Evolutionary conservation across 306 rosid genomes (phyloP), one percentile per base, ranked within the genome.

Genomic region (Sicyos baderoa): DNA sequence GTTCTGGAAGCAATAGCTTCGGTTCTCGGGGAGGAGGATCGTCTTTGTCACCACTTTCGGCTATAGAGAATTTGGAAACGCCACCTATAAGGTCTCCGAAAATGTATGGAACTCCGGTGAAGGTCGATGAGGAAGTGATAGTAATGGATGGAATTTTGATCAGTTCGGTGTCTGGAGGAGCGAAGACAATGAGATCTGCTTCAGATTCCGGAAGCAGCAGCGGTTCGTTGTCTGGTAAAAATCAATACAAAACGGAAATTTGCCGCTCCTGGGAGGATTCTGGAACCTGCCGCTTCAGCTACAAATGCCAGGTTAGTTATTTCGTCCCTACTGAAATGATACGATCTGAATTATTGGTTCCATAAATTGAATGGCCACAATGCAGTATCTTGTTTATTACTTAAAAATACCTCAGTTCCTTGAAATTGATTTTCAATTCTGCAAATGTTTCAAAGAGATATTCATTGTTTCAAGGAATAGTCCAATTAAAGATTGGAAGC

Each of bases 111-210:
- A 61, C 88, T 25, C 83, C 83, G 5, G 76, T 85, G 17, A 87
- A 81, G 75, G 82, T 64, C 14, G 85, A 83, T 6, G 93, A 87
- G 25, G 93, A 87, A 53, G 85, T 81, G 47, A 16, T 87, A 35
- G 93, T 87, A 45, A 85, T 87, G 83, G 88, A 87, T 73, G 93
- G 76, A 16, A 85, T 84, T 64, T 80, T 72, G 64, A 87, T 87
- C 70, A 75, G 73, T 74, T 57, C 76, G 2, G 42, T 57, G 2
- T 35, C 12, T 23, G 57, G 56, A 7, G 74, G 37, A 35, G 82
- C 72, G 55, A 84, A 79, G 78, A 79, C 80, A 18, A 71, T 80
- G 47, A 83, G 82, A 75, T 75, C 88, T 29, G 70, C 74, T 2
- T 70, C 81, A 0, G 83, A 82, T 18, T 81, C 76, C 17, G 62